Base-by-base conservation (phyloP, 1,284 basidiomycete genomes). In the Ceratobasidium sp. region DNA sequence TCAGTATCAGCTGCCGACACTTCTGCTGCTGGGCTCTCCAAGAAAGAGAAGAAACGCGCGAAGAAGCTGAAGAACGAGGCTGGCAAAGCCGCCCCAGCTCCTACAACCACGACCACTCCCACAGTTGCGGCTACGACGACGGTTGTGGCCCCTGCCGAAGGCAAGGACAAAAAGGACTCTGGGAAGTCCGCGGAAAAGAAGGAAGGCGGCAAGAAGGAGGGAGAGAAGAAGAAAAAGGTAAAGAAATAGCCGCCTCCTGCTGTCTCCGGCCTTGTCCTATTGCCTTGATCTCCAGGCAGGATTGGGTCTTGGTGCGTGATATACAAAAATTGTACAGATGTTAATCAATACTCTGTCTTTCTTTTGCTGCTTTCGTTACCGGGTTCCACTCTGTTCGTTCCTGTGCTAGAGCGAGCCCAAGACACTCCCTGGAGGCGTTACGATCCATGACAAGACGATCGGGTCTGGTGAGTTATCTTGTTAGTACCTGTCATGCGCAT, bases 401-500 rank as follows among this genome's bases (percentile, higher is more conserved):
- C 59, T 21, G 11, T 13, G 16, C 21, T 46, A 63, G 61, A 52
- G 64, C 35, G 77, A 57, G 30, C 79, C 84, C 79, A 84, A 82
- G 72, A 86, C 83, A 72, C 84, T 95, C 70, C 82, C 88, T 1
- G 90, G 89, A 44, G 96, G 96, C 49, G 83, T 98, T 72, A 88
- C 92, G 80, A 85, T 95, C 77, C 85, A 87, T 78, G 96, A 98
- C 80, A 81, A 86, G 78, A 95, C 91, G 80, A 79, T 88, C 54
- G 96, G 96, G 62, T 87, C 86, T 9, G 96, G 63, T 67, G 30
- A 54, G 63, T 55, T 43, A 43, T 35, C 30, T 21, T 47, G 4
- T 11, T 44, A 26, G 21, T 30, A 28, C 49, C 44, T 64, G 46
- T 21, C 8, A 64, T 21, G 43, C 14, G 35, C 9, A 28, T 61